Percentiles rank a stretch among this genome's conserved stretches.
Conservation (phyloP, 768 basidiomycete genomes). For the Tubosaeta brunneosetosa region DNA sequence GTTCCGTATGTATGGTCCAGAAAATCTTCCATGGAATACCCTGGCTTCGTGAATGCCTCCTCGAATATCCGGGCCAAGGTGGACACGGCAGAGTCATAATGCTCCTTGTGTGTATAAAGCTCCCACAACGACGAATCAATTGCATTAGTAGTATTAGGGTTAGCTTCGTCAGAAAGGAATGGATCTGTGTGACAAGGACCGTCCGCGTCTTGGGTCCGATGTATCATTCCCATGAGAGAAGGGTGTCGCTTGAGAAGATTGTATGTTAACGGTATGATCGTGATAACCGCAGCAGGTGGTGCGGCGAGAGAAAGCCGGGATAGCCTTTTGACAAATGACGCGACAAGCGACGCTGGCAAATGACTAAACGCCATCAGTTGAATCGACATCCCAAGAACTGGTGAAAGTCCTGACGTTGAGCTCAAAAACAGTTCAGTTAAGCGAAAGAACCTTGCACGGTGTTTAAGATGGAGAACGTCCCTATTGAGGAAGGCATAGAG, state of each 20-base stretch:
- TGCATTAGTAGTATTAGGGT: constrained; percentile 75
- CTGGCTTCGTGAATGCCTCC: constrained; percentile 92
- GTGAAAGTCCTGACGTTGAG: constrained; percentile 66
- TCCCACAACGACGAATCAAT: constrained; percentile 93
- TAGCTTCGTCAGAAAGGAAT: constrained; percentile 59
- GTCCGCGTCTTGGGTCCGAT: constrained; percentile 47
- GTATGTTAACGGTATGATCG: constrained; percentile 90
- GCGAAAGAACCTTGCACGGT: constrained; percentile 93
- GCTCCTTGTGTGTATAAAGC: constrained; percentile 66
- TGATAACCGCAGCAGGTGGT: constrained; percentile 86
- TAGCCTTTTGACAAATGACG: constrained; percentile 91
- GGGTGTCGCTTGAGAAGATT: constrained; percentile 92
- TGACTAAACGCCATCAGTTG: constrained; percentile 47
- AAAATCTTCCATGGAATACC: constrained; percentile 91
- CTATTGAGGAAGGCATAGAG: constrained; percentile 88
- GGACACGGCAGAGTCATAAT: constrained; percentile 87
- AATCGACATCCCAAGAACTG: constrained; percentile 3
- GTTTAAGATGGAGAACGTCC: constrained; percentile 85
- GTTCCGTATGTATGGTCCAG: constrained; percentile 89
- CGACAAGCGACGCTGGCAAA: constrained; percentile 84
- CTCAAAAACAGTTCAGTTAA: constrained; percentile 86
- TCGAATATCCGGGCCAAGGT: constrained; percentile 80
- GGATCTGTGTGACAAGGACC: constrained; percentile 49
- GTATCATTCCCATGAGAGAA: constrained; percentile 89
- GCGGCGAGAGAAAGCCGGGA: constrained; percentile 79